phyloP scores from a whole-genome alignment of 495 filamentous ascomycete genomes.

The Lasiosphaeris hirsuta region DNA sequence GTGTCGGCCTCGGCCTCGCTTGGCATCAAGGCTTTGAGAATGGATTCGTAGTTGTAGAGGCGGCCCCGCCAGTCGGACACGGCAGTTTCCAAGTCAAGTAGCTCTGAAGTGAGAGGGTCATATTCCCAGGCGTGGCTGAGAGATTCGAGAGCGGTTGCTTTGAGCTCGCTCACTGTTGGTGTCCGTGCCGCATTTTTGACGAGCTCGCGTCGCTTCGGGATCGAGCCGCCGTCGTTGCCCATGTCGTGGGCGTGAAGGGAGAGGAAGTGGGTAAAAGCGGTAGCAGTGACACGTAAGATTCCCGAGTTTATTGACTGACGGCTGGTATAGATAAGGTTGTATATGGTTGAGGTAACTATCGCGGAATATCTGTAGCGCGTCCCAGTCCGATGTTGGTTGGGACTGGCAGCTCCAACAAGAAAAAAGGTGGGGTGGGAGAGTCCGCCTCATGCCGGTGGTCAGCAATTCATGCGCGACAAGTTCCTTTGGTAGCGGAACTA shows the following conservation, averaged over 20 bases:
- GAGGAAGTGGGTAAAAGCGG: not conserved
- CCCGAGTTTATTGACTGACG: no score
- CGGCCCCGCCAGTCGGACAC: constrained; percentile 83
- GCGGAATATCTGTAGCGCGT: no score
- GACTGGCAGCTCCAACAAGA: no score
- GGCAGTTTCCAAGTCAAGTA: constrained; percentile 62
- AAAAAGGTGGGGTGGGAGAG: no score
- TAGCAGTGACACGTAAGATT: not conserved
- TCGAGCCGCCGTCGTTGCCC: constrained; percentile 91
- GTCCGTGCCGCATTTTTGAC: constrained; percentile 81
- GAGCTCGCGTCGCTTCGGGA: constrained; percentile 91
- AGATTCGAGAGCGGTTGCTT: constrained; percentile 78
- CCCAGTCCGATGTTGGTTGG: no score
- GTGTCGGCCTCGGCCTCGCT: constrained; percentile 37
- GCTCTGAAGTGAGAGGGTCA: constrained; percentile 79
- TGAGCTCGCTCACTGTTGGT: constrained; percentile 83
- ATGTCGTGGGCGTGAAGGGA: constrained; percentile 43
- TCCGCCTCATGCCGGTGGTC: no score
- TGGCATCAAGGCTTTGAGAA: constrained; percentile 76
- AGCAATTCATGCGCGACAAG: no score
- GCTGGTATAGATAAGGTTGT: no score
- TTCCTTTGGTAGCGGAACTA: no score
- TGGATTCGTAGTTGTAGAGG: constrained; percentile 92
- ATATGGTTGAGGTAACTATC: no score
- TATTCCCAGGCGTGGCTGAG: constrained; percentile 81